Base-by-base conservation (phyloP, 352 stramenopile genomes). In the Phytophthora macrochlamydospora region DNA sequence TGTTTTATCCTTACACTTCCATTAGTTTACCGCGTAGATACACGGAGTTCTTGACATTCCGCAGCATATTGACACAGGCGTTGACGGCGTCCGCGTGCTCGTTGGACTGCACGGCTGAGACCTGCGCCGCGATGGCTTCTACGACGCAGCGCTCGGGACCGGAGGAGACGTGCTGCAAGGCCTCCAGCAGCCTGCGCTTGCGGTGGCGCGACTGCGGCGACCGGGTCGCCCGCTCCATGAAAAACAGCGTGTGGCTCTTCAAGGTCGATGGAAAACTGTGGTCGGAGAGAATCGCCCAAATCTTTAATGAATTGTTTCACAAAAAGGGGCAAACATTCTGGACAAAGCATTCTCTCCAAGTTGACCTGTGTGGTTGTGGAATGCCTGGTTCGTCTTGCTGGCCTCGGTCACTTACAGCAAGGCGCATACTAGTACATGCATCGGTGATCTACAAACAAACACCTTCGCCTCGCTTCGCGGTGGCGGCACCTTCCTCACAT, bases 41-140 rank as follows among this genome's bases (percentile, higher is more conserved):
- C 2, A 92, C 79, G 58, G 76, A 83, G 67, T 91, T 90, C 65
- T 86, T 89, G 40, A 65, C 65, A 33, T 91, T 91, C 56, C 83
- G 72, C 48, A 91, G 58, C 13, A 82, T 78, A 30, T 62, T 70
- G 6, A 90, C 51, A 3, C 67, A 75, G 11, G 57, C 38, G 44
- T 78, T 78, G 13, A 85, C 68, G 13, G 52, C 48, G 12, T 61
- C 52, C 1, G 44, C 30, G 11, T 70, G 35, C 38, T 75, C 62
- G 1, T 32, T 7, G 8, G 7, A 52, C 3, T 63, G 35, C 2
- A 32, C 24, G 4, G 62, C 54, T 11, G 69, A 50, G 18, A 65
- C 59, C 33, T 70, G 56, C 13, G 56, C 63, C 5, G 76, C 80
- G 32, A 82, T 48, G 6, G 33, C 56, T 30, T 75, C 66, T 13